Evolutionary conservation across 495 filamentous ascomycete species (phyloP), one percentile per base, ranked within the genome.

Genomic region (Xylaria bambusicola): DNA sequence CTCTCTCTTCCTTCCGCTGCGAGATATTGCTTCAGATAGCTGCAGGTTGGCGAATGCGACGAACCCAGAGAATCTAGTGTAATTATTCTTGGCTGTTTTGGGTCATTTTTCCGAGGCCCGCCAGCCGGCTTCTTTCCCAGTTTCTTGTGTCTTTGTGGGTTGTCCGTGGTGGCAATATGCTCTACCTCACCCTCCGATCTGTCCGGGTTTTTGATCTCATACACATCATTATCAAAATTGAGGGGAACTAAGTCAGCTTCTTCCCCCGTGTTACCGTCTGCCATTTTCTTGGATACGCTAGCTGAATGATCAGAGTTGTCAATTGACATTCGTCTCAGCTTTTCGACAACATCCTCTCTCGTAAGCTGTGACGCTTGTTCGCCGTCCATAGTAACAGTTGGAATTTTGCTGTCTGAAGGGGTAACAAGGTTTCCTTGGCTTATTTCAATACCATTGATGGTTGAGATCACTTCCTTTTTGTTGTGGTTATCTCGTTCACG

Each of bases 51-150:
- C 1, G 81, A 75, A 66, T 92, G 93, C 0, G 69, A 12, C 17
- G 66, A 36, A 36, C 84, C 86, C 27, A 98, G 77, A 0, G 94
- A 98, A 72, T 98, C 94, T 15, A 98, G 84, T 0, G 90, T 92
- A 62, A 98, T 86, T 56, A 98, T 96, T 21, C 80, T 80, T 6
- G 91, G 84, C 44, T 77, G 72, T 7, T 68, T 66, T 1, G 70
- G 64, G 21, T 70, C 66, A 51, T 71, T 69, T 49, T 73, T 78
- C 46, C 65, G 76, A 51, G 70, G 52, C 6, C 69, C 57, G 8
- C 61, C 13, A 46, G 47, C 48, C 8, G 62, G 51, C 17, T 54
- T 46, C 62, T 75, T 74, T 36, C 45, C 41, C 49, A 50, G 38
- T 41, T 52, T 70, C 61, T 44, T 68, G 59, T 42, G 61, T 41